Percentiles rank a stretch among this genome's conserved stretches.
These are phyloP conservation scores for Bromus sterilis DNA, from an alignment of 176 grass and related monocot genomes.

Conservation along the genomic window DNA sequence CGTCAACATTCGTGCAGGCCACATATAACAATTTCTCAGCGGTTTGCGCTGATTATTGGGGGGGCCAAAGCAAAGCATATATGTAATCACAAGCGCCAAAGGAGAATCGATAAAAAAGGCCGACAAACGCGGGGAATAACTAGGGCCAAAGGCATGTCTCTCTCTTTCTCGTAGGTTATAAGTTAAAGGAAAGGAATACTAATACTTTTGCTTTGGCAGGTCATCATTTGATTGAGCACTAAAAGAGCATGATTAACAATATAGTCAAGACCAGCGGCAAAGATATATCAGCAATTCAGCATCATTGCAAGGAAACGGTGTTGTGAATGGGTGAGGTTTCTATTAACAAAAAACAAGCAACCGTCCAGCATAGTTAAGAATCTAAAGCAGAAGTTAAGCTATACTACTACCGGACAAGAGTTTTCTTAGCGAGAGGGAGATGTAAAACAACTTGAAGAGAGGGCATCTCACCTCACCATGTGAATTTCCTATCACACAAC, in stretches of 20 bases:
- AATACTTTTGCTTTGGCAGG: neutral
- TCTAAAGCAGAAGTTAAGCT: neutral
- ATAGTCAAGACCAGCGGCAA: neutral
- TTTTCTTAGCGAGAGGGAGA: neutral
- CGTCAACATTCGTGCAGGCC: conserved; percentile 22
- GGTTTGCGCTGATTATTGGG: conserved; percentile 26
- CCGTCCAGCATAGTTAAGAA: neutral
- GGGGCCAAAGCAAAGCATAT: neutral
- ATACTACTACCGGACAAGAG: neutral
- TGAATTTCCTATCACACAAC: neutral
- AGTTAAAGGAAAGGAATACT: conserved; percentile 1
- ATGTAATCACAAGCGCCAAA: conserved; percentile 17
- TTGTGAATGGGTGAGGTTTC: neutral
- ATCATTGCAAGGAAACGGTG: neutral
- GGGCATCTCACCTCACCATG: neutral
- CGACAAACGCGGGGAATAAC: conserved; percentile 36
- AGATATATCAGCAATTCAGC: neutral
- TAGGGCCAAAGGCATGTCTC: conserved; percentile 11
- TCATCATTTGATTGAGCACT: conserved; percentile 26
- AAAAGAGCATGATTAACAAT: neutral
- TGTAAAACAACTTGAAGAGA: neutral
- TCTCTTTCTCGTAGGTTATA: conserved; percentile 14
- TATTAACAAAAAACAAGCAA: neutral
- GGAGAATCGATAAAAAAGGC: conserved; percentile 13
- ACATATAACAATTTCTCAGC: conserved; percentile 11